A percentile compares a stretch with the other conserved stretches of the same genome.
Conservation (phyloP, 169 alveolate species). For the Eimeria praecox region DNA sequence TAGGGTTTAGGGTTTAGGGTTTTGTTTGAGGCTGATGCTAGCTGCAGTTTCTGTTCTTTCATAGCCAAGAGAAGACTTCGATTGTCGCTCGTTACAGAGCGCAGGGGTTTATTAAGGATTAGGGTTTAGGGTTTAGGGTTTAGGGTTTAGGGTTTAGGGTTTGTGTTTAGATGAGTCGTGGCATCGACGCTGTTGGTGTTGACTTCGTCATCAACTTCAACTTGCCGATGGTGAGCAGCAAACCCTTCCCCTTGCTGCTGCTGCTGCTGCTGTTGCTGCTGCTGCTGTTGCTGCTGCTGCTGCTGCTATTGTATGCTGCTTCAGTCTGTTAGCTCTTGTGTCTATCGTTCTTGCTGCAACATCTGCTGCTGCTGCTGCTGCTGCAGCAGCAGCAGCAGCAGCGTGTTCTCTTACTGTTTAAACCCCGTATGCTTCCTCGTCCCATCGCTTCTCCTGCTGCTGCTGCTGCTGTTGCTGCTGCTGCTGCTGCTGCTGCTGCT, state of each 20-base stretch:
- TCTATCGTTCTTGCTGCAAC: background rate
- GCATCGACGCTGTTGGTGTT: conserved; percentile 90
- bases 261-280: background rate
- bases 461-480: conserved; percentile 29
- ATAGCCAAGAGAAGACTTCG: too few relatives aligned
- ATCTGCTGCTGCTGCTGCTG: too few relatives aligned
- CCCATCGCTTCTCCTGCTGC: background rate
- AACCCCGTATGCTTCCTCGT: background rate
- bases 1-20: conserved; percentile 14
- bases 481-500: conserved; percentile 68
- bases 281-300: conserved; percentile 5
- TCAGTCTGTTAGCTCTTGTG: background rate
- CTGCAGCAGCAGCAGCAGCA: too few relatives aligned
- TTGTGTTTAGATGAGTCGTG: conserved; percentile 88
- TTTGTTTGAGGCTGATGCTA: background rate
- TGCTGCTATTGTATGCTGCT: background rate
- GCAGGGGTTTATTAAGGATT: too few relatives aligned
- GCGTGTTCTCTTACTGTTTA: background rate
- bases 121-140: conserved; percentile 29
- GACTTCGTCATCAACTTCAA: conserved; percentile 91
- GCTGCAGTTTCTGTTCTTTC: too few relatives aligned
- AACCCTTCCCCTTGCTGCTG: background rate
- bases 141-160: conserved; percentile 1
- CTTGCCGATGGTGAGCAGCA: conserved; percentile 83
- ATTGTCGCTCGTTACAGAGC: too few relatives aligned